phyloP scores from a whole-genome alignment of 2,329 filamentous ascomycete genomes.

The Paramyrothecium roridum region DNA sequence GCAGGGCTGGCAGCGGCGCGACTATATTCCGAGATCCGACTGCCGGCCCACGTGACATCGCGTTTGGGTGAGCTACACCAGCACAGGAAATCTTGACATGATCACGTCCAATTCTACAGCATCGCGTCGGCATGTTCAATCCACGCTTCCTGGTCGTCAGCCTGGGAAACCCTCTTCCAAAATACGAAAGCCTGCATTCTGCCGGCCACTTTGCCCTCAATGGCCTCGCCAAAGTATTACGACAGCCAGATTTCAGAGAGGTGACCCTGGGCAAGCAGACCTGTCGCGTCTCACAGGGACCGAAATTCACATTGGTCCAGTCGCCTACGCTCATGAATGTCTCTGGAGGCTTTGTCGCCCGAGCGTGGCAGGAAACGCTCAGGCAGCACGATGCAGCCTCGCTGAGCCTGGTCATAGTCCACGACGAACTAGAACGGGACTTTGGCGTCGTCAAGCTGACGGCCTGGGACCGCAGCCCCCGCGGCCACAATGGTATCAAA shows the following conservation, averaged over 20 bases:
- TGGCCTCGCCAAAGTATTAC: slow-evolving; percentile 45
- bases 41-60: slow-evolving; percentile 23
- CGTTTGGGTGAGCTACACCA: slow-evolving; percentile 9
- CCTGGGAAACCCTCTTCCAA: slow-evolving; percentile 78
- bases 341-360: slow-evolving; percentile 67
- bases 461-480: slow-evolving; percentile 59
- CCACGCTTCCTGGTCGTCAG: slow-evolving; percentile 74
- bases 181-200: slow-evolving; percentile 78
- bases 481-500: slow-evolving; percentile 74
- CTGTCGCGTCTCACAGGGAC: slow-evolving; percentile 43
- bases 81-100: neutral
- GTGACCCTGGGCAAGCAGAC: slow-evolving; percentile 48
- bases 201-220: slow-evolving; percentile 79
- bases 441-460: slow-evolving; percentile 66
- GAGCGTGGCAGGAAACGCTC: slow-evolving; percentile 60
- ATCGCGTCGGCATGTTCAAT: slow-evolving; percentile 27
- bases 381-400: slow-evolving; percentile 26
- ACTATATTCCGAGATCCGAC: slow-evolving; percentile 6
- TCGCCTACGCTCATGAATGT: slow-evolving; percentile 81
- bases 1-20: slow-evolving; percentile 10
- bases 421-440: slow-evolving; percentile 80
- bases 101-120: neutral
- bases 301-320: slow-evolving; percentile 67
- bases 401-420: slow-evolving; percentile 68
- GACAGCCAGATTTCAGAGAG: slow-evolving; percentile 46